Evolutionary conservation across 495 filamentous ascomycete species (phyloP).

Genomic region (Penicillium roqueforti): DNA sequence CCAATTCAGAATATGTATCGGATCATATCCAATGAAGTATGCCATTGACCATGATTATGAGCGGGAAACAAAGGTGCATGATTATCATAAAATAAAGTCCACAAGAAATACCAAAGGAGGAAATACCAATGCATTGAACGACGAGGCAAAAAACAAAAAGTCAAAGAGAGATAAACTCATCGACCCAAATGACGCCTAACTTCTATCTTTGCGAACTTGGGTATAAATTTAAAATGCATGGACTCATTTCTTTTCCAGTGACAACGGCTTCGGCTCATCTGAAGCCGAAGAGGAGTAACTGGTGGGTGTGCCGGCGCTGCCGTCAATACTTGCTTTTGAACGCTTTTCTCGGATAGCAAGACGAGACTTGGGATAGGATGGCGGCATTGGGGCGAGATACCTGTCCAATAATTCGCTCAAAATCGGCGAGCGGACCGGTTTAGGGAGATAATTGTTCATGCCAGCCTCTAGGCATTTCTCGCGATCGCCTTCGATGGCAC

Average conservation of each 20-base stretch:
- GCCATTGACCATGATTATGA: constrained; percentile 1
- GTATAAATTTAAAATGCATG: constrained; percentile 22
- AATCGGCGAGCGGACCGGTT: constrained; percentile 73
- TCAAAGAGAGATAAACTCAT: constrained; percentile 2
- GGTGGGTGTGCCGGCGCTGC: constrained; percentile 33
- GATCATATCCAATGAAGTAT: background rate
- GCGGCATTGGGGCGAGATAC: constrained; percentile 56
- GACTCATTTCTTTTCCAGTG: constrained; percentile 19
- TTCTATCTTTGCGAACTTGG: constrained; percentile 17
- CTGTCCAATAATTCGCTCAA: constrained; percentile 71
- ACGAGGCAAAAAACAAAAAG: constrained; percentile 3
- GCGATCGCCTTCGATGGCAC: constrained; percentile 83
- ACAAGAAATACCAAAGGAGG: background rate
- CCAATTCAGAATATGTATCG: too few species aligned
- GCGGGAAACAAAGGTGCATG: background rate
- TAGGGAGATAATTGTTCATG: constrained; percentile 95
- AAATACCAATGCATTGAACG: constrained; percentile 1
- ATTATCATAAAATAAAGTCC: background rate
- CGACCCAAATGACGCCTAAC: constrained; percentile 17
- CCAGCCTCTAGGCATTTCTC: constrained; percentile 89
- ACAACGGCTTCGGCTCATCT: constrained; percentile 25
- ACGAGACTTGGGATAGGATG: constrained; percentile 38
- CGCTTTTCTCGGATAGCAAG: constrained; percentile 33
- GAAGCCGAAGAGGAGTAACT: constrained; percentile 37
- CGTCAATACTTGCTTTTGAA: constrained; percentile 30